Conservation (phyloP, 495 filamentous ascomycete genomes). For the Lichina pygmaea region DNA sequence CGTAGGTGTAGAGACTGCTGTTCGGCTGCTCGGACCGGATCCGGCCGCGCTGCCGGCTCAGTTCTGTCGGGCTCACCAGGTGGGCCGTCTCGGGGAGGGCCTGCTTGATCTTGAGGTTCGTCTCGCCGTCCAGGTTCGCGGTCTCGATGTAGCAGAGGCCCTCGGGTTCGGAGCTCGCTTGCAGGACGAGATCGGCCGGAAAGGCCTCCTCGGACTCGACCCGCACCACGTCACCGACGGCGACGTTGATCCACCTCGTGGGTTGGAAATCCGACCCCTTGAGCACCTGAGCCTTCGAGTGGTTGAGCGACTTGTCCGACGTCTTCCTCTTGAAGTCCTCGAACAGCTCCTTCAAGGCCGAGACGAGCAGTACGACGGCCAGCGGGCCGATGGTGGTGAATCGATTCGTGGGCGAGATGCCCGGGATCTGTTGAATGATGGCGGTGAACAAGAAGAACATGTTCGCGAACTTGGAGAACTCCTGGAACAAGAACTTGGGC, state of each 20-base stretch:
- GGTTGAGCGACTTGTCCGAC: constrained; percentile 70
- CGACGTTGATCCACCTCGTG: constrained; percentile 77
- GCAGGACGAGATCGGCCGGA: constrained; percentile 73
- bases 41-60: constrained; percentile 66
- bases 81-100: constrained; percentile 79
- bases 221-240: constrained; percentile 80
- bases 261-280: constrained; percentile 66
- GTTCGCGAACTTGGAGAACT: constrained; percentile 98
- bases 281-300: constrained; percentile 62
- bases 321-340: constrained; percentile 81
- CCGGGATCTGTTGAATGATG: constrained; percentile 80
- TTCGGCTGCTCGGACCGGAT: constrained; percentile 93
- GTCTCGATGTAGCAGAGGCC: constrained; percentile 98
- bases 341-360: constrained; percentile 79
- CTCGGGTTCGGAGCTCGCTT: constrained; percentile 91
- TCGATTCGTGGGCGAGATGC: constrained; percentile 75
- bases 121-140: constrained; percentile 93
- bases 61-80: constrained; percentile 62
- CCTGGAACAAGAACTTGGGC: constrained; percentile 94
- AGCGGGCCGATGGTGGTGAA: constrained; percentile 94
- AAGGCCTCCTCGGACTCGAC: constrained; percentile 94
- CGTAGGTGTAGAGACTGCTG: constrained; percentile 94
- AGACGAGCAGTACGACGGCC: constrained; percentile 68
- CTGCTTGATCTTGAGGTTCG: constrained; percentile 98
- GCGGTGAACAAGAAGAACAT: constrained; percentile 98